These are phyloP conservation scores for Bolboschoenoplectus hybrid DNA, from an alignment of 202 grass and related monocot species.

Conservation along the genomic window DNA sequence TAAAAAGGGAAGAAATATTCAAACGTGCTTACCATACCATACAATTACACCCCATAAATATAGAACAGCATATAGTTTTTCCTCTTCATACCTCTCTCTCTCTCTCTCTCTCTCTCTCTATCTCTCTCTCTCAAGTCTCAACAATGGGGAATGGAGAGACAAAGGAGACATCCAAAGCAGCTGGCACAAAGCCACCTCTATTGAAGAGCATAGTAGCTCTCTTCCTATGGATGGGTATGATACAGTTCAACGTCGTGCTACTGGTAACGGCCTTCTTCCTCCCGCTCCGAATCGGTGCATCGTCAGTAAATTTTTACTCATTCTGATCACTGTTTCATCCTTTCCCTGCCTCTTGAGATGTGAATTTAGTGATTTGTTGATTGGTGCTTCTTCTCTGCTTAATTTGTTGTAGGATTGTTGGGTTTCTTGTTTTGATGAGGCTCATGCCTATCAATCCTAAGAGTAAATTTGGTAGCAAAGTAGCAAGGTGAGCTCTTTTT, in stretches of 20 bases:
- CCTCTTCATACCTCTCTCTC: background rate
- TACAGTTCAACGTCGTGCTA: conserved; percentile 46
- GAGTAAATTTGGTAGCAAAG: conserved; percentile 38
- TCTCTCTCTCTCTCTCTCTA: background rate
- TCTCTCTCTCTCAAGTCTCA: background rate
- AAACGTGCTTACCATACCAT: background rate
- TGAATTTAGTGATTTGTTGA: background rate
- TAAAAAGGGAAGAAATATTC: background rate
- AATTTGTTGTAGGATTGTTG: conserved; percentile 39
- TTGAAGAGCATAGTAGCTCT: conserved; percentile 43
- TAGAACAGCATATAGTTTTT: background rate
- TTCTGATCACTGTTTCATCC: background rate
- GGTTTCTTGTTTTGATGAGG: conserved; percentile 43
- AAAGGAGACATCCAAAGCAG: background rate
- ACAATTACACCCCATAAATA: background rate
- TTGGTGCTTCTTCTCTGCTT: background rate
- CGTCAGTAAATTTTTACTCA: conserved; percentile 25
- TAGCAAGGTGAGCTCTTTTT: conserved; percentile 39
- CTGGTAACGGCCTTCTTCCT: conserved; percentile 42
- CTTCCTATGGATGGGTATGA: conserved; percentile 48
- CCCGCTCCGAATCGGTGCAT: conserved; percentile 38
- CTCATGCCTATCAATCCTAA: conserved; percentile 43
- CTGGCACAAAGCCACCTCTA: conserved; percentile 3
- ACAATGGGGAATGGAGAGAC: background rate
- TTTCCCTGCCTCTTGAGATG: background rate